phyloP scores from a whole-genome alignment of 345 rosid species.

The Leavenworthia alabamica region DNA sequence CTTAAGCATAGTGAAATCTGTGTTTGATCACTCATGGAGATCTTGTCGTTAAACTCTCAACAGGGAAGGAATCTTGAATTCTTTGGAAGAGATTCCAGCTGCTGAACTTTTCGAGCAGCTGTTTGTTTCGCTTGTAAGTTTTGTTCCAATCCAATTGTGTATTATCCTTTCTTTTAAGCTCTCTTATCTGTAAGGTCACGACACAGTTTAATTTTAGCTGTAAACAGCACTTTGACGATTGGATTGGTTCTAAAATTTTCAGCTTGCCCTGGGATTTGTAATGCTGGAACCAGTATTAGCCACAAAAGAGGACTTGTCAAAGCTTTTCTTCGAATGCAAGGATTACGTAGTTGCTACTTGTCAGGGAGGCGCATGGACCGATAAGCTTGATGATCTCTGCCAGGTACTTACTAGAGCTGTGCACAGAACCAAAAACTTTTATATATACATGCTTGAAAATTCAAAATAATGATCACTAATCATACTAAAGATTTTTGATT shows the following conservation, averaged over 20 bases:
- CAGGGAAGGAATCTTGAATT: slow-evolving; percentile 84
- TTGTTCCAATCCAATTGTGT: neutral
- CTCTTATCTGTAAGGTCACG: neutral
- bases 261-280: slow-evolving; percentile 68
- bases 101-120: slow-evolving; percentile 69
- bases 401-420: slow-evolving; percentile 43
- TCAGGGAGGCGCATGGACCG: slow-evolving; percentile 52
- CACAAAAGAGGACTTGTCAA: slow-evolving; percentile 47
- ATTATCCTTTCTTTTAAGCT: neutral
- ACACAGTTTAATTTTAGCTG: neutral
- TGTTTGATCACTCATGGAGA: neutral
- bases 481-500: neutral
- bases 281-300: slow-evolving; percentile 57
- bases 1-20: neutral
- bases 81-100: slow-evolving; percentile 70
- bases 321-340: slow-evolving; percentile 76
- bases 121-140: slow-evolving; percentile 74
- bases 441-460: neutral
- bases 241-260: slow-evolving; percentile 25
- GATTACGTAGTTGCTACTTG: slow-evolving; percentile 59
- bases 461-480: too few species aligned
- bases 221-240: neutral
- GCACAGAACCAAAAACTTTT: neutral
- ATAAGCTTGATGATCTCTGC: slow-evolving; percentile 74
- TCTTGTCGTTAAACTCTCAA: slow-evolving; percentile 9